phyloP scores from a whole-genome alignment of 441 rosid genomes.

The Gossypium laxum region DNA sequence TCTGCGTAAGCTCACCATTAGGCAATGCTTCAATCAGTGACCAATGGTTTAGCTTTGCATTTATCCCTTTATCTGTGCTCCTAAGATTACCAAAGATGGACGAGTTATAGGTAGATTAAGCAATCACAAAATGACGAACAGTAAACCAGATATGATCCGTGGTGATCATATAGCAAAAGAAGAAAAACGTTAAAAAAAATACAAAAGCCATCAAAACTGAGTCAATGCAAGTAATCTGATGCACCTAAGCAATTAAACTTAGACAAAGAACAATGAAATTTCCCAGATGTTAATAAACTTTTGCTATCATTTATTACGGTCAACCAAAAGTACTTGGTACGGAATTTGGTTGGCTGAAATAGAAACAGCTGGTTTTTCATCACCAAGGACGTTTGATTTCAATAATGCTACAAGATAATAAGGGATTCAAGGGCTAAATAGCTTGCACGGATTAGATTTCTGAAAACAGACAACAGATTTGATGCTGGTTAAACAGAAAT shows the following conservation, averaged over 20 bases:
- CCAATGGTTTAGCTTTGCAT: slow-evolving; percentile 16
- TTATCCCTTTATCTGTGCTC: slow-evolving; percentile 14
- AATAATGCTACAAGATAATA: neutral
- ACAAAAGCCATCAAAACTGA: too few species aligned
- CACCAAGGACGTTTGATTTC: neutral
- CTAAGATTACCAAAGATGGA: slow-evolving; percentile 15
- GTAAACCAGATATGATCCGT: too few species aligned
- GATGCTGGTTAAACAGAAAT: neutral
- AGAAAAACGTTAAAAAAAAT: too few species aligned
- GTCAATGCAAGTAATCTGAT: too few species aligned
- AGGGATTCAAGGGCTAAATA: neutral
- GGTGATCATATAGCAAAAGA: too few species aligned
- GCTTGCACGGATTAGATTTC: neutral
- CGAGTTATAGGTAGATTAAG: neutral
- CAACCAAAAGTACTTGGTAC: too few species aligned
- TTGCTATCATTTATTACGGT: too few species aligned
- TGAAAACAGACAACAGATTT: neutral
- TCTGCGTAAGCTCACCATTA: slow-evolving; percentile 90
- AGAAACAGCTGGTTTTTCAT: neutral
- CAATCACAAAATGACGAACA: neutral
- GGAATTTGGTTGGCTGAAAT: neutral
- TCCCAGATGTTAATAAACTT: too few species aligned
- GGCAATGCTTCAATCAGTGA: slow-evolving; percentile 19
- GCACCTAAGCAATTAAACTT: too few species aligned
- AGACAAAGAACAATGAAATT: too few species aligned